phyloP scores from a whole-genome alignment of 768 basidiomycete species.

The Russula earlei region DNA sequence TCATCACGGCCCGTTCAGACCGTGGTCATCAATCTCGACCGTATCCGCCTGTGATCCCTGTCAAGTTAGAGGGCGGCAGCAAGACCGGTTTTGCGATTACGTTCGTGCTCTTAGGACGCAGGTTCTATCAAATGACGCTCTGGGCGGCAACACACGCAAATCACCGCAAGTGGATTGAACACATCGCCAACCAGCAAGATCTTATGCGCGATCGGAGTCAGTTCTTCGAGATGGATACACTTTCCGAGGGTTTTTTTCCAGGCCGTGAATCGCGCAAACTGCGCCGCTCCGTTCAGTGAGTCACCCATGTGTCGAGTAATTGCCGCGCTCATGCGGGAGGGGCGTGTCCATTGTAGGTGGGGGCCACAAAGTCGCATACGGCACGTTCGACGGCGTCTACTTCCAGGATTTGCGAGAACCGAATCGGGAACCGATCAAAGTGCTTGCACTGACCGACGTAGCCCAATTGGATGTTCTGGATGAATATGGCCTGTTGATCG shows the following conservation, averaged over 20 bases:
- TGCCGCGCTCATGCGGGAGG: not conserved
- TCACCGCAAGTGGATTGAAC: constrained; percentile 91
- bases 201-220: constrained; percentile 71
- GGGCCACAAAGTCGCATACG: constrained; percentile 83
- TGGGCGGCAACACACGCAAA: constrained; percentile 81
- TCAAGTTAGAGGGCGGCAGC: constrained; percentile 39
- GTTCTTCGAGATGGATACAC: constrained; percentile 75
- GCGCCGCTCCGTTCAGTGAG: constrained; percentile 83
- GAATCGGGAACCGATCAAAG: constrained; percentile 78
- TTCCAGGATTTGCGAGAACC: constrained; percentile 76
- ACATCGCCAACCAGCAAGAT: constrained; percentile 84
- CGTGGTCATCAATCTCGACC: constrained; percentile 32
- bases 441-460: constrained; percentile 81
- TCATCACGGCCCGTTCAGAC: constrained; percentile 31
- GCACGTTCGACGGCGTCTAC: constrained; percentile 97
- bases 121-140: constrained; percentile 83
- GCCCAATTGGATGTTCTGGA: constrained; percentile 94
- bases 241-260: constrained; percentile 87
- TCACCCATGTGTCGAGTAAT: constrained; percentile 17
- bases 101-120: constrained; percentile 87
- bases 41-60: constrained; percentile 39
- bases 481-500: constrained; percentile 89
- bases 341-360: constrained; percentile 40
- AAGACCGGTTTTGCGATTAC: constrained; percentile 90
- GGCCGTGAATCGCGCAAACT: constrained; percentile 81